A percentile compares a stretch with the other conserved stretches of the same genome.
Evolutionary conservation across 495 filamentous ascomycete species (phyloP).

Genomic region (Glonium stellatum): DNA sequence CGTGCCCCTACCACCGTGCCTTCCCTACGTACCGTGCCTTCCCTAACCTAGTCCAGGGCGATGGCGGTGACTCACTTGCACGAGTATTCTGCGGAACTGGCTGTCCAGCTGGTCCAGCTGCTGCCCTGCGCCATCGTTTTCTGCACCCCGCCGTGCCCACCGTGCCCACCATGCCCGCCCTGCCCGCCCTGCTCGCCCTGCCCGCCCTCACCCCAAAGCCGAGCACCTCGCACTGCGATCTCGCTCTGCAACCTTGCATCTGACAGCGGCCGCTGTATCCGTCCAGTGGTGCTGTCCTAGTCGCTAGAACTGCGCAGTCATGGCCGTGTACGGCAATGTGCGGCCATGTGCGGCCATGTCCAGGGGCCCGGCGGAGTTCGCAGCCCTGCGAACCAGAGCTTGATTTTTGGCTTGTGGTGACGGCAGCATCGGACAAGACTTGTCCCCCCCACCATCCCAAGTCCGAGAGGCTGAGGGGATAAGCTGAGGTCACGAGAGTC

Average conservation of each 20-base stretch:
- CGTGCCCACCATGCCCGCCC: too few species aligned
- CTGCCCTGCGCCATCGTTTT: background rate
- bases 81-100: slow-evolving; percentile 1
- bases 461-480: background rate
- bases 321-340: too few species aligned
- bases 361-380: background rate
- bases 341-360: too few species aligned
- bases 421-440: background rate
- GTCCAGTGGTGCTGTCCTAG: too few species aligned
- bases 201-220: too few species aligned
- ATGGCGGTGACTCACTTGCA: background rate
- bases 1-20: too few species aligned
- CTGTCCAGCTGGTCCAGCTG: background rate
- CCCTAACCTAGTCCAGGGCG: background rate
- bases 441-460: slow-evolving; percentile 1
- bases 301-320: too few species aligned
- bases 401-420: background rate
- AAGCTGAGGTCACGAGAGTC: slow-evolving; percentile 6
- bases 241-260: too few species aligned
- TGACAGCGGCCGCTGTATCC: too few species aligned
- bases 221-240: too few species aligned
- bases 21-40: too few species aligned
- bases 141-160: background rate
- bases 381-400: background rate
- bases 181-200: too few species aligned